Evolutionary conservation across 768 basidiomycete genomes (phyloP), one percentile per base, ranked within the genome.

Genomic region (Strobilomyces dryophilus): DNA sequence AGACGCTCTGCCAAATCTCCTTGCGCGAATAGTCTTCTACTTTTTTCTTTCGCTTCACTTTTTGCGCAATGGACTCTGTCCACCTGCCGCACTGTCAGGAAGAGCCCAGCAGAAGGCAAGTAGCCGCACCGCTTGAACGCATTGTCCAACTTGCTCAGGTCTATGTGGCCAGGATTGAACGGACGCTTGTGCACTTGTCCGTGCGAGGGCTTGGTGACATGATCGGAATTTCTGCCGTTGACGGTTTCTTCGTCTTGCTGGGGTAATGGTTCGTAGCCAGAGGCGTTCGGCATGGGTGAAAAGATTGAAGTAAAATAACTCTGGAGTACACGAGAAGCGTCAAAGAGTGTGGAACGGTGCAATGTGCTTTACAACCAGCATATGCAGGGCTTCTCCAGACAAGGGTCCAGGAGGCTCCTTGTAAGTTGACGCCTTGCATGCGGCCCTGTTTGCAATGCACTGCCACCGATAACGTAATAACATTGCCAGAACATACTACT

Each of bases 41-140:
- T 59, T 85, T 89, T 76, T 84, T 87, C 72, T 87, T 89, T 52
- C 86, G 80, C 60, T 86, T 88, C 47, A 93, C 82, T 69, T 87
- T 89, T 71, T 90, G 85, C 1, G 90, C 85, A 60, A 93, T 92
- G 49, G 85, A 87, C 61, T 88, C 83, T 12, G 90, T 92, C 90
- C 90, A 93, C 65, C 88, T 89, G 24, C 20, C 40, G 11, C 40
- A 24, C 1, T 10, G 43, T 49, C 46, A 56, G 31, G 37, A 34
- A 27, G 47, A 34, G 39, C n/a, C 45, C 31, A 48, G 9, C 21
- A 39, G 39, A 31, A 24, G 29, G 53, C 20, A 15, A 21, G 20
- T 31, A 10, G 42, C 40, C 74, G 39, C 45, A 84, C 85, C 87
- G 79, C 71, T 92, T 92, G 74, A 92, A 92, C 7, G 90, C 90